Percentiles rank a stretch among this genome's conserved stretches.
phyloP scores from a whole-genome alignment of 2,329 filamentous ascomycete genomes.

The Fusarium buharicum region DNA sequence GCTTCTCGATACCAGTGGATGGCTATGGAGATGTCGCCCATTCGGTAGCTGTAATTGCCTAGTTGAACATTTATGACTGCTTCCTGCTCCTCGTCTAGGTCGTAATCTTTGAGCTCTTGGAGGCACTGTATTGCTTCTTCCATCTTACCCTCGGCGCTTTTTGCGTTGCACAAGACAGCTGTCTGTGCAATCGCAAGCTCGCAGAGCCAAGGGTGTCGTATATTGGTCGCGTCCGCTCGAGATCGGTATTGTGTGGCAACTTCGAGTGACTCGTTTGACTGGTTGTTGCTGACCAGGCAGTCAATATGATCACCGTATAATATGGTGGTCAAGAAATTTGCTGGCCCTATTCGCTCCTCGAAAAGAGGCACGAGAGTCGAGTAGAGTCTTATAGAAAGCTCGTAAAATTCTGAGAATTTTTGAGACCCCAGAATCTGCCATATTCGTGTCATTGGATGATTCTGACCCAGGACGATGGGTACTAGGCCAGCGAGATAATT shows the following conservation, averaged over 20 bases:
- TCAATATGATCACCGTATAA: conserved; percentile 51
- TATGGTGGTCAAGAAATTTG: conserved; percentile 49
- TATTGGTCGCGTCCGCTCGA: conserved; percentile 46
- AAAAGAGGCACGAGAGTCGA: conserved; percentile 46
- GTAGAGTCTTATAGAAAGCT: conserved; percentile 49
- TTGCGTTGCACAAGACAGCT: conserved; percentile 45
- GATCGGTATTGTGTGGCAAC: conserved; percentile 45
- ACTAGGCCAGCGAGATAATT: conserved; percentile 48
- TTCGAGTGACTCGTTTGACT: conserved; percentile 44
- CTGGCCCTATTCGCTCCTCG: conserved; percentile 47
- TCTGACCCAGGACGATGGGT: conserved; percentile 45
- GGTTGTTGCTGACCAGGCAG: conserved; percentile 45
- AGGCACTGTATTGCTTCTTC: conserved; percentile 48
- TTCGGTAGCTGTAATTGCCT: conserved; percentile 48
- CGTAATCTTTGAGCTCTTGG: conserved; percentile 45
- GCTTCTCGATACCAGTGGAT: conserved; percentile 47
- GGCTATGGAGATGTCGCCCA: conserved; percentile 45
- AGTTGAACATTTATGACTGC: conserved; percentile 48
- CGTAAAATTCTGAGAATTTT: conserved; percentile 49
- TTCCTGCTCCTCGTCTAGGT: conserved; percentile 47
- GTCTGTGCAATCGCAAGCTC: conserved; percentile 49
- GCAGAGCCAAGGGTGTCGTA: conserved; percentile 47
- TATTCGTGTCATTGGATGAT: conserved; percentile 48
- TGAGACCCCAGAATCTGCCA: conserved; percentile 48
- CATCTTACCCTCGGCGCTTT: conserved; percentile 45